Evolutionary conservation across 192 early-diverging fungal genomes (phyloP).

Genomic region (Phycomyces blakesleeanus): DNA sequence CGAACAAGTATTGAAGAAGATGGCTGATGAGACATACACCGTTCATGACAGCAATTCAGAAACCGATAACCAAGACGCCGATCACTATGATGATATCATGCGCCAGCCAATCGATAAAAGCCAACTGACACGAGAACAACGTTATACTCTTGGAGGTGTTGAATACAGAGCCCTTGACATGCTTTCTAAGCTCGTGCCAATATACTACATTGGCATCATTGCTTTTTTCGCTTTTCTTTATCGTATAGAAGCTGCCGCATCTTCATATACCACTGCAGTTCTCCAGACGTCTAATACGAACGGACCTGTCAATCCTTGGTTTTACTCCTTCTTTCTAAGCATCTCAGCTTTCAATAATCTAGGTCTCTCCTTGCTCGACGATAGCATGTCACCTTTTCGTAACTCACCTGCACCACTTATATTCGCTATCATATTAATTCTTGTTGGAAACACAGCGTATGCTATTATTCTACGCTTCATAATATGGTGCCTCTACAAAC

Average conservation of each 20-base stretch:
- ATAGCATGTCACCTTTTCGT: conserved; percentile 32
- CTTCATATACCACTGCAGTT: conserved; percentile 19
- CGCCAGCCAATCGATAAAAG: conserved; percentile 25
- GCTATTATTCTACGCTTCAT: conserved; percentile 27
- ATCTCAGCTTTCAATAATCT: conserved; percentile 34
- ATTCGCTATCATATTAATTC: conserved; percentile 20
- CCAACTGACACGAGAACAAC: conserved; percentile 31
- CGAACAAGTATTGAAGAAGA: background rate
- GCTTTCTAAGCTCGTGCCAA: conserved; percentile 20
- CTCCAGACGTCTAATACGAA: conserved; percentile 19
- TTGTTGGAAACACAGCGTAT: conserved; percentile 34
- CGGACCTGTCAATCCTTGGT: conserved; percentile 22
- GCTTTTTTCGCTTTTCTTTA: conserved; percentile 22
- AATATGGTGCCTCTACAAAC: conserved; percentile 28
- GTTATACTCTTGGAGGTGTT: conserved; percentile 27
- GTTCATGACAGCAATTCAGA: background rate
- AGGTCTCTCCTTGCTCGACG: conserved; percentile 19
- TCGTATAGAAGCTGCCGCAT: conserved; percentile 25
- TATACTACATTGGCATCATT: conserved; percentile 24
- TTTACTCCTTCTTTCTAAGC: conserved; percentile 27
- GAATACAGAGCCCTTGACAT: conserved; percentile 33
- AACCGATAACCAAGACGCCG: background rate
- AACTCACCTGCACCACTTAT: conserved; percentile 19
- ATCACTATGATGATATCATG: conserved; percentile 8
- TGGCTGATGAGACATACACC: conserved; percentile 8